Conservation (phyloP, 768 basidiomycete genomes). For the Lactarius hatsudake region DNA sequence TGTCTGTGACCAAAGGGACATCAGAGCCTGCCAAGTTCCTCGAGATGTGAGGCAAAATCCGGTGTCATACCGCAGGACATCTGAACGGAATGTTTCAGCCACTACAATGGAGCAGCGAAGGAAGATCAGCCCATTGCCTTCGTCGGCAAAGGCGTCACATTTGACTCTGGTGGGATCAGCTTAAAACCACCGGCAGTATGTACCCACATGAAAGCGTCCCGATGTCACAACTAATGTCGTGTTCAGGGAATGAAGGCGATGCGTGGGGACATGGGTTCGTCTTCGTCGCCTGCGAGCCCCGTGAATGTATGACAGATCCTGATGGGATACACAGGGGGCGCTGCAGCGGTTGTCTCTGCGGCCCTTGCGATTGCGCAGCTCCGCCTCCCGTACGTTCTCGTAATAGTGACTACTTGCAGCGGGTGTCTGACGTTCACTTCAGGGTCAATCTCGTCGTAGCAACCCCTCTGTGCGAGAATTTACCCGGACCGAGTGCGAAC, state of each 20-base stretch:
- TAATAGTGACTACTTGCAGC: background rate
- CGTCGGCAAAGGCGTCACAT: conserved; percentile 89
- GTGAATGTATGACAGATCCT: background rate
- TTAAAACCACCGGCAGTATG: conserved; percentile 71
- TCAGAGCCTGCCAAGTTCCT: conserved; percentile 83
- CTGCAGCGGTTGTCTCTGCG: conserved; percentile 72
- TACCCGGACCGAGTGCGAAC: conserved; percentile 64
- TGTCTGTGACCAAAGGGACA: conserved; percentile 82
- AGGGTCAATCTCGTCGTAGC: conserved; percentile 74
- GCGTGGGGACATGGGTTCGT: conserved; percentile 82
- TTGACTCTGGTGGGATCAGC: conserved; percentile 86
- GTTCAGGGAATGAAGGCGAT: conserved; percentile 75
- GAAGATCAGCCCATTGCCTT: conserved; percentile 62
- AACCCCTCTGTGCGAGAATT: conserved; percentile 80
- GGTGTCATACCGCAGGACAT: background rate
- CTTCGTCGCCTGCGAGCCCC: background rate
- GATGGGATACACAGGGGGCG: conserved; percentile 51
- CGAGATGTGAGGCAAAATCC: conserved; percentile 56
- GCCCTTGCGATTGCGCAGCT: conserved; percentile 79
- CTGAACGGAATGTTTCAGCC: conserved; percentile 40
- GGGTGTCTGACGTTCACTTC: background rate
- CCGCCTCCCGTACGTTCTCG: conserved; percentile 62
- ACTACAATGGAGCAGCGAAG: conserved; percentile 73
- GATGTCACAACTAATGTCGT: background rate
- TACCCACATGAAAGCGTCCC: conserved; percentile 18